Base-by-base conservation (phyloP, 805 yeast genomes). In the Yamadazyma nakazawae region DNA sequence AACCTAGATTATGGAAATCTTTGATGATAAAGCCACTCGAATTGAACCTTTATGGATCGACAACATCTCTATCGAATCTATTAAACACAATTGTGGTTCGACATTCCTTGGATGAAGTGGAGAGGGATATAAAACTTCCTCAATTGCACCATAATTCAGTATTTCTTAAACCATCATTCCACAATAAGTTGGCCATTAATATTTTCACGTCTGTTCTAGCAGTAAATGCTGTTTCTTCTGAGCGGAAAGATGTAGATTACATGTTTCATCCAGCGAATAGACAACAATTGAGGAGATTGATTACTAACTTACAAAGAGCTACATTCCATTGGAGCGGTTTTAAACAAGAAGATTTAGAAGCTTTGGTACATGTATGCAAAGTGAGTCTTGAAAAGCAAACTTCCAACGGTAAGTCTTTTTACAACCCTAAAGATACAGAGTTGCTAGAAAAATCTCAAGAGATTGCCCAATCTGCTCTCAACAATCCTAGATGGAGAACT, bases 261-360 rank as follows among this genome's bases (percentile, higher is more conserved):
- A 82, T 84, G 88, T 84, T 84, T 57, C 84, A 84, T 66, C 76
- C 81, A 0, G 61, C 75, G 0, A 83, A 82, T 54, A 66, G 79
- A 36, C 60, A 60, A 16, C 82, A 81, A 50, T 60, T 84, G 34
- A 65, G 83, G 49, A 61, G 83, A 41, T 68, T 84, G 52, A 75
- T 84, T 11, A 74, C 78, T 3, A 84, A 84, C 56, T 58, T 84
- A 25, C 87, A 80, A 59, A 70, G 84, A 48, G 81, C 85, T 0
- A 81, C 90, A 0, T 83, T 84, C 58, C 81, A 81, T 55, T 84
- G 91, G 91, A 81, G 88, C 1, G 90, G 89, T 0, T 84, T 84
- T 57, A 71, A 83, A 11, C 70, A 73, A 21, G 71, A 69, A 36
- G 89, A 84, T 61, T 68, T 84, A 25, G 78, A 78, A 41, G 67